phyloP scores from a whole-genome alignment of 2,329 filamentous ascomycete species.

The Aspergillus sp. region DNA sequence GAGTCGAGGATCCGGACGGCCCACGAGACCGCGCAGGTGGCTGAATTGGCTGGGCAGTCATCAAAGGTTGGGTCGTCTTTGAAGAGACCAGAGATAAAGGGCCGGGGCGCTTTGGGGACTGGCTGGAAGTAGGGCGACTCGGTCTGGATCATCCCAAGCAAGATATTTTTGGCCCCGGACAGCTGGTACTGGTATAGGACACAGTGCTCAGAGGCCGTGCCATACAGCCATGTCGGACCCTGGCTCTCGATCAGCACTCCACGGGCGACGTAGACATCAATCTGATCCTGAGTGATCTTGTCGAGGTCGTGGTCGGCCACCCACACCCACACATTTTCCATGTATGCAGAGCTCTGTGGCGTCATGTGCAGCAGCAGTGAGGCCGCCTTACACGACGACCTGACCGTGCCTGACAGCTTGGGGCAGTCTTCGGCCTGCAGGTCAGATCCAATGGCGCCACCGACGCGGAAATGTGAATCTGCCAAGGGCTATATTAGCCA shows the following conservation, averaged over 20 bases:
- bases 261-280: slow-evolving; percentile 60
- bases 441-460: slow-evolving; percentile 36
- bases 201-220: slow-evolving; percentile 65
- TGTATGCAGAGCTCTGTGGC: slow-evolving; percentile 40
- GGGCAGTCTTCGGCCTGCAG: slow-evolving; percentile 32
- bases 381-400: slow-evolving; percentile 26
- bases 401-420: slow-evolving; percentile 16
- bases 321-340: slow-evolving; percentile 37
- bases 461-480: slow-evolving; percentile 40
- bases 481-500: slow-evolving; percentile 11
- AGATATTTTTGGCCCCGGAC: slow-evolving; percentile 52
- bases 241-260: slow-evolving; percentile 52
- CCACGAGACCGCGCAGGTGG: neutral
- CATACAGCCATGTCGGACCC: slow-evolving; percentile 59
- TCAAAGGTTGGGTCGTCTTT: neutral
- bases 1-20: neutral
- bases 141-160: slow-evolving; percentile 4
- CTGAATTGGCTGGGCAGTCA: neutral
- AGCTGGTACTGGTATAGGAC: slow-evolving; percentile 71
- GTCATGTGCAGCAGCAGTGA: slow-evolving; percentile 64
- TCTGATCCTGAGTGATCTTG: slow-evolving; percentile 49
- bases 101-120: neutral
- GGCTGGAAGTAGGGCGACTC: slow-evolving; percentile 9
- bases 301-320: slow-evolving; percentile 34
- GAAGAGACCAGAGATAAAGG: slow-evolving; percentile 1